A percentile compares a stretch with the other conserved stretches of the same genome.
These are phyloP conservation scores for Blepharisma stoltei DNA, from an alignment of 73 alveolate species.

Conservation along the genomic window DNA sequence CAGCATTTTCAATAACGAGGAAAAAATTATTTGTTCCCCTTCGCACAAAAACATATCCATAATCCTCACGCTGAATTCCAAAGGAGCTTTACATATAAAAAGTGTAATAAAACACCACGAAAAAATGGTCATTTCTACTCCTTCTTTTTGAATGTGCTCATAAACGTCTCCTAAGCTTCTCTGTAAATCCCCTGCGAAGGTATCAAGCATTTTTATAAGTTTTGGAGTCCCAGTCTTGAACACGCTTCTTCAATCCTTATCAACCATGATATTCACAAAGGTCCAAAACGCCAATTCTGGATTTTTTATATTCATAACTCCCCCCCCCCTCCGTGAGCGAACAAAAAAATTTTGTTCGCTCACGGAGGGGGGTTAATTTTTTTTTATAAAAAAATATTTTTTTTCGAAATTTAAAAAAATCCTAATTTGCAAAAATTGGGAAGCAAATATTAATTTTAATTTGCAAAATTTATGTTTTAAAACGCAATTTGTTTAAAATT, in stretches of 20 bases:
- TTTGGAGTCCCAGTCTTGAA: neutral
- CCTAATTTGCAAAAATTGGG: too few relatives aligned
- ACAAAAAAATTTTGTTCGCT: too few relatives aligned
- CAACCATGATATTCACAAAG: constrained; percentile 28
- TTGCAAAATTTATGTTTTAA: too few relatives aligned
- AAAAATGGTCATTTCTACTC: neutral
- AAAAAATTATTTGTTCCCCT: constrained; percentile 2
- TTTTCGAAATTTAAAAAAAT: too few relatives aligned
- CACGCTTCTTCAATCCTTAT: neutral
- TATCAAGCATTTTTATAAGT: neutral
- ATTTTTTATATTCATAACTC: constrained; percentile 33
- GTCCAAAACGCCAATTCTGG: constrained; percentile 50
- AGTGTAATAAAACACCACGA: neutral
- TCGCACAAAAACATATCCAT: neutral
- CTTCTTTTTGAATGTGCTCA: neutral
- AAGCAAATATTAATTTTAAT: too few relatives aligned
- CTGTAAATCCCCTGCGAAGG: neutral
- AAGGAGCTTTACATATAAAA: neutral
- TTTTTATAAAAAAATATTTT: too few relatives aligned
- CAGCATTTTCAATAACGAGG: neutral
- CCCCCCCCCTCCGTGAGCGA: too few relatives aligned
- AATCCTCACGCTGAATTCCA: neutral
- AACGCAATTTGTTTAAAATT: too few relatives aligned
- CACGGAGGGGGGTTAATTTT: too few relatives aligned
- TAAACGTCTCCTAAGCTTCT: neutral